Conservation (phyloP, 805 yeast genomes). For the Saccharomycopsis fermentans region DNA sequence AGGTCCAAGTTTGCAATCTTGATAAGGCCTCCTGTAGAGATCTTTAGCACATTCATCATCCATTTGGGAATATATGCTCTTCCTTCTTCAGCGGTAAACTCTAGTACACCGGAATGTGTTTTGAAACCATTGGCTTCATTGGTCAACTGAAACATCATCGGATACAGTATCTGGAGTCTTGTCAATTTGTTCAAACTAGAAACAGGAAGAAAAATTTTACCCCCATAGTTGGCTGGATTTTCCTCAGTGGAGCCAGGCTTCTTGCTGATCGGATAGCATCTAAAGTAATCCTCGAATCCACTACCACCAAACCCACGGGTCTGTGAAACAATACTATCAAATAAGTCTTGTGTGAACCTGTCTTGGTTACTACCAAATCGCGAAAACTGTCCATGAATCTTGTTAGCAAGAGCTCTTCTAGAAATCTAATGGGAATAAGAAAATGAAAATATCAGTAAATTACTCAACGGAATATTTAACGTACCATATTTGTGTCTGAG, state of each 20-base stretch:
- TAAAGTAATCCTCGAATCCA: constrained; percentile 70
- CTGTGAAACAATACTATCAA: neutral
- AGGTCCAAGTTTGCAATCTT: constrained; percentile 64
- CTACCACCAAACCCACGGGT: neutral
- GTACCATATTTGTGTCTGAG: too few relatives aligned
- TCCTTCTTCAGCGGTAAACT: constrained; percentile 96
- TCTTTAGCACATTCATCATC: constrained; percentile 76
- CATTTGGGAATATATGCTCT: constrained; percentile 90
- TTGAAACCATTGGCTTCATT: constrained; percentile 34
- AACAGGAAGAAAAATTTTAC: constrained; percentile 90
- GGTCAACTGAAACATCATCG: constrained; percentile 81
- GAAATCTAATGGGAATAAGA: too few relatives aligned
- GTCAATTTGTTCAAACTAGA: constrained; percentile 83
- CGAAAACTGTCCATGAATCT: neutral
- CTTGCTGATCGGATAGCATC: constrained; percentile 89
- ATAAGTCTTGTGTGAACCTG: neutral
- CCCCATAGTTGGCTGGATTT: constrained; percentile 83
- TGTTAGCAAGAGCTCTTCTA: neutral
- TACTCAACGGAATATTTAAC: too few relatives aligned
- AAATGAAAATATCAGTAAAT: too few relatives aligned
- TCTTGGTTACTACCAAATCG: neutral
- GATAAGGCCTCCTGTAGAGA: constrained; percentile 73
- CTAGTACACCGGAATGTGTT: constrained; percentile 92
- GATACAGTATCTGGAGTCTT: constrained; percentile 86
- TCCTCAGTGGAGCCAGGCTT: constrained; percentile 54